Conservation (phyloP, 164 flowering plant genomes). For the Platanus orientalis region DNA sequence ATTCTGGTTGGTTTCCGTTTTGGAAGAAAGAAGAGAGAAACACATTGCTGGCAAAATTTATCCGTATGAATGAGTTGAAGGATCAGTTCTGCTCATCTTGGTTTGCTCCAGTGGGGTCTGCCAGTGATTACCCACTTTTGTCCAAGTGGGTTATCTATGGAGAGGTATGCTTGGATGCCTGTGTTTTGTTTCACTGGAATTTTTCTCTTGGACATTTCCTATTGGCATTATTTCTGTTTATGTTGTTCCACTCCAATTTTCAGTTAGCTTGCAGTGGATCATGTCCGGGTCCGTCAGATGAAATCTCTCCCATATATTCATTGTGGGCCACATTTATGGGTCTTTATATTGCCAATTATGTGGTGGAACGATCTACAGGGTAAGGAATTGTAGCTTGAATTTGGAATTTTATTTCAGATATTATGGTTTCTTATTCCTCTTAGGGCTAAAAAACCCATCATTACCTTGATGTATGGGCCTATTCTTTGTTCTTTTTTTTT, state of each 20-base stretch:
- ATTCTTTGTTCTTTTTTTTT: no score
- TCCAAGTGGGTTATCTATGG: conserved; percentile 99
- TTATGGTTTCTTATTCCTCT: background rate
- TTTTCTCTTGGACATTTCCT: background rate
- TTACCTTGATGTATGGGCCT: no score
- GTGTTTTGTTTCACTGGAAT: background rate
- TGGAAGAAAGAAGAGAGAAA: conserved; percentile 74
- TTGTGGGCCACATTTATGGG: conserved; percentile 99
- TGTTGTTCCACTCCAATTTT: conserved; percentile 1
- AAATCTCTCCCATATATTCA: conserved; percentile 94
- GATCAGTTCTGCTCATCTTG: conserved; percentile 95
- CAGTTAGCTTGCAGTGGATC: conserved; percentile 77
- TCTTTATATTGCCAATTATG: conserved; percentile 96
- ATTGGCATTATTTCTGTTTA: background rate
- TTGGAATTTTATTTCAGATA: background rate
- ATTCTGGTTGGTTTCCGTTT: conserved; percentile 58
- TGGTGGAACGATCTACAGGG: conserved; percentile 97
- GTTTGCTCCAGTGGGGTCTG: conserved; percentile 99
- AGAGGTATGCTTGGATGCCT: conserved; percentile 48
- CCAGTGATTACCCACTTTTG: conserved; percentile 91
- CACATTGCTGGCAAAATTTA: conserved; percentile 67
- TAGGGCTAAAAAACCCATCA: no score
- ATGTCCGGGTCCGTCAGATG: conserved; percentile 71
- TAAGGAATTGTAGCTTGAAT: conserved; percentile 19
- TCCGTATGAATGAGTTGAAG: conserved; percentile 75